phyloP scores from a whole-genome alignment of 164 flowering plant genomes.

The Taxillus chinensis region DNA sequence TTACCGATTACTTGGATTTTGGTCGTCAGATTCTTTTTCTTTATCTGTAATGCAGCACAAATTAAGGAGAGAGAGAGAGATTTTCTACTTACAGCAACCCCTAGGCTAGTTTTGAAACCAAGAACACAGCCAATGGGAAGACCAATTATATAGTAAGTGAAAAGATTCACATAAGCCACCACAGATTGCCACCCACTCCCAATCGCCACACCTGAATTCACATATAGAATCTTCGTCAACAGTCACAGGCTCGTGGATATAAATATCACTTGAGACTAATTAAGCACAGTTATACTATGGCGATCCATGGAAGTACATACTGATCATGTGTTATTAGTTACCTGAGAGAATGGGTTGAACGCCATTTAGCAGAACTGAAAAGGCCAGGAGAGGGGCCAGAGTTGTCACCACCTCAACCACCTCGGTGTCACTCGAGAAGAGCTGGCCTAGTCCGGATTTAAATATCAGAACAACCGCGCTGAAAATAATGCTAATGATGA shows the following conservation, averaged over 20 bases:
- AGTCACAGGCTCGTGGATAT: not conserved
- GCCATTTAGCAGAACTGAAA: conserved; percentile 61
- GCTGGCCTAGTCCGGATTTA: conserved; percentile 31
- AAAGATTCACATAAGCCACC: conserved; percentile 68
- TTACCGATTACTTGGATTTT: too few relatives aligned
- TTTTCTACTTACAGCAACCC: conserved; percentile 38
- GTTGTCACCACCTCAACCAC: conserved; percentile 42
- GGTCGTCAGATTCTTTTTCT: too few relatives aligned
- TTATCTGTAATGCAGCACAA: not conserved
- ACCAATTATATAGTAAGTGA: conserved; percentile 60
- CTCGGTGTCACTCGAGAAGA: conserved; percentile 36
- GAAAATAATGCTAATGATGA: conserved; percentile 41
- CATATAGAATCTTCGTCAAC: not conserved
- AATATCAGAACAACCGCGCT: conserved; percentile 36
- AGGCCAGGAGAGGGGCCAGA: conserved; percentile 52
- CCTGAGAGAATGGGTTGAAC: conserved; percentile 76
- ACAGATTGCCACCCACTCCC: conserved; percentile 83
- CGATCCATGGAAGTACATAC: too few relatives aligned
- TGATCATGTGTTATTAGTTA: conserved; percentile 3
- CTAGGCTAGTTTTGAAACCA: conserved; percentile 65
- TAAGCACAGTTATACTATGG: too few relatives aligned
- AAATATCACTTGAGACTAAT: too few relatives aligned
- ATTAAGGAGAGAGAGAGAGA: not conserved
- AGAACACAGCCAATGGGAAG: conserved; percentile 69
- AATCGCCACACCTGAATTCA: conserved; percentile 53